Evolutionary conservation across 2,329 filamentous ascomycete genomes (phyloP), one percentile per base, ranked within the genome.

Genomic region (Venturia effusa): DNA sequence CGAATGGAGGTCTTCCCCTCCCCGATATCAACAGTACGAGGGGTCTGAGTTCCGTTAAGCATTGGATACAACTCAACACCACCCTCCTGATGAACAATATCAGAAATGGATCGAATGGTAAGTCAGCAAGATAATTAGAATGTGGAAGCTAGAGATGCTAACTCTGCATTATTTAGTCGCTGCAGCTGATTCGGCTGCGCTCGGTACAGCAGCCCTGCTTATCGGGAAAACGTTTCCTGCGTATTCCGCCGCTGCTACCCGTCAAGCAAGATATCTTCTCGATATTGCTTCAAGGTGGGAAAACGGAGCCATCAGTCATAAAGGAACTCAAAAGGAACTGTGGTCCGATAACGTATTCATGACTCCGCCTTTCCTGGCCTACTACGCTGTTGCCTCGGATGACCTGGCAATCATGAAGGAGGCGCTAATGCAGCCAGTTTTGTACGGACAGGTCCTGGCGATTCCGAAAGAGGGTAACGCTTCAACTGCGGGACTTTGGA

Each of bases 261-360:
- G 76, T 22, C 78, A 81, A 68, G 71, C 48, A 8, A 34, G 76
- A 2, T 72, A 77, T 64, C 71, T 81, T 0, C 67, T 80, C 7
- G 68, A 68, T 4, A 65, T 65, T 19, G 77, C 77, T 4, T 77
- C 77, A 8, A 72, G 76, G 59, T 79, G 75, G 68, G 59, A 69
- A 19, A 80, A 81, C 64, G 77, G 77, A 37, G 79, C 80, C 1
- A 79, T 81, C 60, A 79, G 76, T 59, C 80, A 83, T 67, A 74
- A 79, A 32, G 69, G 75, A 30, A 71, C 74, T 19, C 70, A 72
- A 7, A 67, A 75, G 4, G 77, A 81, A 64, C 71, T 81, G 11
- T 81, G 79, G 78, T 75, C 78, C 17, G 80, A 82, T 68, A 79
- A 77, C 22, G 61, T 19, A 7, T 78, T 78, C 67, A 81, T 81